Percentiles rank a stretch among this genome's conserved stretches.
Evolutionary conservation across 129 eudicot genomes (phyloP).

Genomic region (Helichrysum umbraculigerum): DNA sequence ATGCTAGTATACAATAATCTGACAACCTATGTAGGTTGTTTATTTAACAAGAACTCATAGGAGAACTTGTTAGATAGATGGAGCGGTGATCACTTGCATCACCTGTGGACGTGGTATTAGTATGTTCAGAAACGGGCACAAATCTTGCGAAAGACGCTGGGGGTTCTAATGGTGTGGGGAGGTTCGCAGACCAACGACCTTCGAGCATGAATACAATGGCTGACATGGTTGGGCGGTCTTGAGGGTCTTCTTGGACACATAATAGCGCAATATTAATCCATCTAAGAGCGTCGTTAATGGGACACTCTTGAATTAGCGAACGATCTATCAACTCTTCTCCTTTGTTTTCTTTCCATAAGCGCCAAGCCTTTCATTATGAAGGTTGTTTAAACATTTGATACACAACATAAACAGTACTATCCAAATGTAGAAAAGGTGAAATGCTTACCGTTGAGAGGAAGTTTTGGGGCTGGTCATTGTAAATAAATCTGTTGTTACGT

Average conservation of each 20-base stretch:
- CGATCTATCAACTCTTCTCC: conserved; percentile 33
- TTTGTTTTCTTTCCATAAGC: conserved; percentile 33
- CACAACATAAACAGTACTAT: no score
- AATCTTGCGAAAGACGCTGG: conserved; percentile 31
- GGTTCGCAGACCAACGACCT: conserved; percentile 29
- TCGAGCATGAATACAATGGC: conserved; percentile 35
- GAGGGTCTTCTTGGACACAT: conserved; percentile 43
- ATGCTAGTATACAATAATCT: no score
- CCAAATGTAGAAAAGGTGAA: not conserved
- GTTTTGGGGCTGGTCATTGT: conserved; percentile 22
- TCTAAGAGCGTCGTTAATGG: conserved; percentile 11
- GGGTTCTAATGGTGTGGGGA: conserved; percentile 29
- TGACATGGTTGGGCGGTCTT: conserved; percentile 43
- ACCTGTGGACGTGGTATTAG: not conserved
- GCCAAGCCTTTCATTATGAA: conserved; percentile 20
- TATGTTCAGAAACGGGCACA: not conserved
- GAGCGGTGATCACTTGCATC: not conserved
- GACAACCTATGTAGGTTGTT: no score
- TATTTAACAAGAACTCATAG: not conserved
- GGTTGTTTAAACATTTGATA: not conserved
- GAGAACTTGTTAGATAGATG: not conserved
- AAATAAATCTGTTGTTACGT: conserved; percentile 22
- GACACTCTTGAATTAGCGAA: not conserved
- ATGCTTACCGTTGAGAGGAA: conserved; percentile 20
- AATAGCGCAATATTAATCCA: conserved; percentile 38